A percentile compares a stretch with the other conserved stretches of the same genome.
phyloP scores from a whole-genome alignment of 1,139 yeast species.

The Saccharomyces uvarum region DNA sequence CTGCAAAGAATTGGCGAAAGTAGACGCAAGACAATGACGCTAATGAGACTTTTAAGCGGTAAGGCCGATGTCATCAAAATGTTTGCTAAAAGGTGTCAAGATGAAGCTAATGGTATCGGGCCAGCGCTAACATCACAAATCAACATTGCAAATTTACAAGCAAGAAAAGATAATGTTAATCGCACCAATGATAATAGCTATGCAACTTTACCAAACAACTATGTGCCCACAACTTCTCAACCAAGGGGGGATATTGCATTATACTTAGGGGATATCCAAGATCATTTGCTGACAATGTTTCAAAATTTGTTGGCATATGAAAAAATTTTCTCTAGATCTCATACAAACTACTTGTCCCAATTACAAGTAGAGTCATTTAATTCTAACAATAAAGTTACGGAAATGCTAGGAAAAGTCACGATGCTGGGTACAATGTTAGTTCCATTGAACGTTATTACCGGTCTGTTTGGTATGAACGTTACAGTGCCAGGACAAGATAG shows the following conservation, averaged over 20 bases:
- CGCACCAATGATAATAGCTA: constrained; percentile 2
- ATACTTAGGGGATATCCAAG: constrained; percentile 94
- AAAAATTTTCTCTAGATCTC: constrained; percentile 86
- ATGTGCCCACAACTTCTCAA: constrained; percentile 31
- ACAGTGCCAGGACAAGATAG: constrained; percentile 62
- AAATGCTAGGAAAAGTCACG: constrained; percentile 82
- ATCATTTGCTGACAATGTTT: constrained; percentile 93
- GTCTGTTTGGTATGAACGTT: constrained; percentile 95
- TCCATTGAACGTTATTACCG: constrained; percentile 85
- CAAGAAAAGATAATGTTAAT: constrained; percentile 7
- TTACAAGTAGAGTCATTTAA: constrained; percentile 86
- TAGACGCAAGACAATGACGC: constrained; percentile 82
- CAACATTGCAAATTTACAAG: constrained; percentile 32
- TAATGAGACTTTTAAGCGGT: constrained; percentile 82
- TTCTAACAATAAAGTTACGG: constrained; percentile 76
- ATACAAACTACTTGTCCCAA: constrained; percentile 87
- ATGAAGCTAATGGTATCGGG: constrained; percentile 37
- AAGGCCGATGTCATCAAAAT: constrained; percentile 95
- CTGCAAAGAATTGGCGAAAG: constrained; percentile 80
- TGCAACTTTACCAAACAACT: constrained; percentile 5
- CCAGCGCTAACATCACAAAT: constrained; percentile 34
- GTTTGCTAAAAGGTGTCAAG: constrained; percentile 95
- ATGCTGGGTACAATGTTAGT: constrained; percentile 82
- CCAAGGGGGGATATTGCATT: constrained; percentile 80
- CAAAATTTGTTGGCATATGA: constrained; percentile 85